A percentile compares a stretch with the other conserved stretches of the same genome.
Conservation (phyloP, 495 filamentous ascomycete genomes). For the Sphaerosporella brunnea region DNA sequence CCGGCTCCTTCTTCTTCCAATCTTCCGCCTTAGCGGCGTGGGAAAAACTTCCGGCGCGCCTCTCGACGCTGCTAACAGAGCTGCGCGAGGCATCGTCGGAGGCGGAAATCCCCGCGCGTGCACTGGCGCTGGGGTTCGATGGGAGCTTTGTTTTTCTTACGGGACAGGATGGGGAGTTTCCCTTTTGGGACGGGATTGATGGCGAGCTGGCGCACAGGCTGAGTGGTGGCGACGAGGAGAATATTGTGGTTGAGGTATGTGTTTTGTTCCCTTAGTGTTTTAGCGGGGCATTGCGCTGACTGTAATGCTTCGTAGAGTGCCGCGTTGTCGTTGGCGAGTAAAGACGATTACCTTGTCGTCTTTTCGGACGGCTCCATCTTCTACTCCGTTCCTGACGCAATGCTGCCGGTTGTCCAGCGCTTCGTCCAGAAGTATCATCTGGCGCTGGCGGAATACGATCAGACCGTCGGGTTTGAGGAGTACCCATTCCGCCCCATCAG, state of each 20-base stretch:
- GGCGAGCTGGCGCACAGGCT: not conserved
- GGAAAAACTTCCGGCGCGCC: slow-evolving; percentile 2
- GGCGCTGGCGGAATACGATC: not conserved
- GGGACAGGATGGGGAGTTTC: not conserved
- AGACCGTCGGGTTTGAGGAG: not conserved
- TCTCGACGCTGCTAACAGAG: not conserved
- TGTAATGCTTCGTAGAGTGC: too few species aligned
- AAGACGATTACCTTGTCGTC: slow-evolving; percentile 2
- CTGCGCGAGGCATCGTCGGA: not conserved
- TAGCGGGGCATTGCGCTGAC: too few species aligned
- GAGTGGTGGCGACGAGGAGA: not conserved
- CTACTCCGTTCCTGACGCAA: slow-evolving; percentile 2
- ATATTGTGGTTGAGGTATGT: not conserved
- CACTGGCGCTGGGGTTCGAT: not conserved
- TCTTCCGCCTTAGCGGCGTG: not conserved
- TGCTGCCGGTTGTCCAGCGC: not conserved
- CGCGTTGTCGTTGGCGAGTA: not conserved
- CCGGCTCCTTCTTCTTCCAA: slow-evolving; percentile 6
- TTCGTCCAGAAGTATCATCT: slow-evolving; percentile 1
- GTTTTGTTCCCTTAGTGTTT: too few species aligned
- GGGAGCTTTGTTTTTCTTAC: slow-evolving; percentile 1
- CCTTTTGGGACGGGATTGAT: slow-evolving; percentile 2
- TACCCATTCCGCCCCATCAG: not conserved
- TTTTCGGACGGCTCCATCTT: slow-evolving; percentile 4
- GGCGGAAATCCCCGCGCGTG: not conserved